Conservation (phyloP, 2,329 filamentous ascomycete species). For the Xylariaceae sp. region DNA sequence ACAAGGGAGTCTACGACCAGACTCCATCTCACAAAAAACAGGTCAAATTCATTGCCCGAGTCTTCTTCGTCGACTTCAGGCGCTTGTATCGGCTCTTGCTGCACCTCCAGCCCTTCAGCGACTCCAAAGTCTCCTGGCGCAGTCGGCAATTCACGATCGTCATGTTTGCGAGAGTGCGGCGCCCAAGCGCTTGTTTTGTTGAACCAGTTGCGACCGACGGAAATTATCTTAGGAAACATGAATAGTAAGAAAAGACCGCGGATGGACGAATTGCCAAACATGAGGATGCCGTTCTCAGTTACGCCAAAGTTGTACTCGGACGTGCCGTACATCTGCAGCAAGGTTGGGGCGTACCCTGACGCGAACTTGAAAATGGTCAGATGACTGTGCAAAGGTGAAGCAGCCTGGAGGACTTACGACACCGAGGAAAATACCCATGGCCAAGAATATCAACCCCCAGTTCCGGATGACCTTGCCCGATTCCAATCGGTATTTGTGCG, state of each 20-base stretch:
- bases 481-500: conserved; percentile 47
- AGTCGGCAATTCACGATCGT: conserved; percentile 11
- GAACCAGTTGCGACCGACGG: conserved; percentile 37
- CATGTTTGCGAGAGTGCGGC: conserved; percentile 1
- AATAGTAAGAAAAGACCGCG: conserved; percentile 51
- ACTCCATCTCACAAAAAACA: conserved; percentile 63
- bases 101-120: conserved; percentile 19
- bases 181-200: conserved; percentile 7
- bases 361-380: conserved; percentile 40
- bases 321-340: conserved; percentile 58
- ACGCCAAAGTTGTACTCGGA: conserved; percentile 51
- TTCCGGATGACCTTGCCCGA: conserved; percentile 50
- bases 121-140: conserved; percentile 21
- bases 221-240: conserved; percentile 50
- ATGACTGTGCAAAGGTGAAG: background rate
- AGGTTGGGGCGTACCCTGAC: conserved; percentile 61
- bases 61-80: conserved; percentile 24
- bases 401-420: conserved; percentile 41
- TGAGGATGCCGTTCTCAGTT: conserved; percentile 52
- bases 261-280: conserved; percentile 52
- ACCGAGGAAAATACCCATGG: conserved; percentile 61
- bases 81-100: conserved; percentile 20
- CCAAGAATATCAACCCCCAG: conserved; percentile 60
- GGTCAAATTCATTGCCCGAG: conserved; percentile 48
- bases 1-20: conserved; percentile 60